A percentile compares a stretch with the other conserved stretches of the same genome.
Evolutionary conservation across 495 filamentous ascomycete species (phyloP).

Genomic region (Podospora didyma): DNA sequence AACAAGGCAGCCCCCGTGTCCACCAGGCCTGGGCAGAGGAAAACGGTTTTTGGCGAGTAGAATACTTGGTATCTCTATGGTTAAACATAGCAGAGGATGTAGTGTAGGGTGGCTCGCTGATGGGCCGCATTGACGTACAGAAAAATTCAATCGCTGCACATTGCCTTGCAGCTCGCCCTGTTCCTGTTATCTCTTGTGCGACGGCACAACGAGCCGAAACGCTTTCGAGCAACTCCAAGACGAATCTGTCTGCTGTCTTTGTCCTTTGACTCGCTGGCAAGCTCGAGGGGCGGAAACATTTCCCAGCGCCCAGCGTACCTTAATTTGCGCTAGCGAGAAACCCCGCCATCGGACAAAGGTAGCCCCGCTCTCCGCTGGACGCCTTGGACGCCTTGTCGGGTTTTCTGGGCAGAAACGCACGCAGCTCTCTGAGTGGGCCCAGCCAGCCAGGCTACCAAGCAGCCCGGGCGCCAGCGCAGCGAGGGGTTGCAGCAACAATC

Average conservation of each 20-base stretch:
- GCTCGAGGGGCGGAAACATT: too few species aligned
- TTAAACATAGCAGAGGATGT: too few species aligned
- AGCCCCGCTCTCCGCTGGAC: background rate
- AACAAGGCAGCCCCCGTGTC: too few species aligned
- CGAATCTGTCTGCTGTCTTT: background rate
- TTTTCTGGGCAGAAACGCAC: conserved; percentile 6
- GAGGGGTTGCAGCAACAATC: conserved; percentile 34
- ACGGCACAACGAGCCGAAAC: background rate
- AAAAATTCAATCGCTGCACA: too few species aligned
- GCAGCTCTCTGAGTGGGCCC: background rate
- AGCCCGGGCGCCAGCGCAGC: conserved; percentile 14
- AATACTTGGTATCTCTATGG: too few species aligned
- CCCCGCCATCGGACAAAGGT: background rate
- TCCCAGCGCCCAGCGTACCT: too few species aligned
- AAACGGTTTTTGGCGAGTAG: too few species aligned
- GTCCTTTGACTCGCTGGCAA: too few species aligned
- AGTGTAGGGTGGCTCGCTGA: background rate
- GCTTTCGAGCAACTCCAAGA: background rate
- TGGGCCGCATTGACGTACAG: conserved; percentile 14
- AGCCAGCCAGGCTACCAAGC: too few species aligned
- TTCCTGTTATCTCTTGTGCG: background rate
- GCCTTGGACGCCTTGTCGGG: too few species aligned
- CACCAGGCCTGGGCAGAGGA: too few species aligned
- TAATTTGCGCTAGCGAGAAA: too few species aligned
- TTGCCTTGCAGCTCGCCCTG: background rate